Conservation (phyloP, 345 rosid species). For the Eucalyptus melliodora region DNA sequence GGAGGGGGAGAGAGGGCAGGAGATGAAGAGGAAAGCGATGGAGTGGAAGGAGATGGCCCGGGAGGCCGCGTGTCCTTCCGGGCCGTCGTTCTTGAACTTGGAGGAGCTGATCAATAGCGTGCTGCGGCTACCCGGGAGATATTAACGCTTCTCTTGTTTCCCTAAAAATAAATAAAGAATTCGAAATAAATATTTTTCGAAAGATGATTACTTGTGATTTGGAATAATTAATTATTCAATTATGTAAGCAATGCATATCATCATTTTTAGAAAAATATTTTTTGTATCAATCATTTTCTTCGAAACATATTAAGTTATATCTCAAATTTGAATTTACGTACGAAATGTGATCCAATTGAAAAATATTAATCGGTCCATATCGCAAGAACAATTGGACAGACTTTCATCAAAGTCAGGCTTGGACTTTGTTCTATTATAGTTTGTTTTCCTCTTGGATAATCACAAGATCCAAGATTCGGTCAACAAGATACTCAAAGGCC, state of each 20-base stretch:
- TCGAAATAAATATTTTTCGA: too few relatives aligned
- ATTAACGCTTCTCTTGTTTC: background rate
- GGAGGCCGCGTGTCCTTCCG: background rate
- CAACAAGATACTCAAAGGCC: background rate
- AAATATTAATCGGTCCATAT: background rate
- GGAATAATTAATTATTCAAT: too few relatives aligned
- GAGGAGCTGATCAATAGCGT: background rate
- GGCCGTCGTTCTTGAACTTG: background rate
- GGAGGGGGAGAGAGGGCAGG: background rate
- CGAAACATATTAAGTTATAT: too few relatives aligned
- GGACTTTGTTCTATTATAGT: background rate
- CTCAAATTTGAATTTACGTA: accelerated
- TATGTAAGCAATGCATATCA: background rate
- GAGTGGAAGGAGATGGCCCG: background rate
- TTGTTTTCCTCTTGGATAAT: background rate
- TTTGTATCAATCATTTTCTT: too few relatives aligned
- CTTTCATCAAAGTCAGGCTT: background rate
- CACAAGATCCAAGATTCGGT: background rate
- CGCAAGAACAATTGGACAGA: background rate
- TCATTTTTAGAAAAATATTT: too few relatives aligned
- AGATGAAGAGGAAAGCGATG: background rate
- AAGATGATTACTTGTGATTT: too few relatives aligned
- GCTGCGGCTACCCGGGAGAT: background rate
- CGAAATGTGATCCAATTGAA: too few relatives aligned
- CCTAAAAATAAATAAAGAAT: too few relatives aligned